Base-by-base conservation (phyloP, 306 rosid genomes). In the Senna tora region DNA sequence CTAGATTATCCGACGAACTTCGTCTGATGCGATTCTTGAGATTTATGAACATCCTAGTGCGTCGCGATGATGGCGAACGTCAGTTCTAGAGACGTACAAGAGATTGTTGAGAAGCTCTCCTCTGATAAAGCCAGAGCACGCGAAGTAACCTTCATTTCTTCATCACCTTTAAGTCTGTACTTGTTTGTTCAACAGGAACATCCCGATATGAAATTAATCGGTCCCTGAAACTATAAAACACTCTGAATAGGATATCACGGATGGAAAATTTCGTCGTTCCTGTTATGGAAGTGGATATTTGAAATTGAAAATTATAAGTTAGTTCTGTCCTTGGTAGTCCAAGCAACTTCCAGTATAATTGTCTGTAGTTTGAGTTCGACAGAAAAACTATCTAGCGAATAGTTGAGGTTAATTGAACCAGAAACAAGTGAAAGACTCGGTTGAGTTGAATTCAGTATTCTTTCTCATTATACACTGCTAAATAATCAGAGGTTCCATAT, bases 91-190 rank as follows among this genome's bases (percentile, higher is more conserved):
- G 98, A 93, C 76, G 77, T 89, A 59, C 90, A 76, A 58, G 98
- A 93, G 74, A 89, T 93, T 28, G 78, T 84, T 21, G 83, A 87
- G 11, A 89, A 89, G 81, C 92, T 89, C 53, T 89, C 98, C 9
- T 93, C 96, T 30, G 92, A 87, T 62, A 93, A 91, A 86, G 87
- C 82, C 61, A 93, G 86, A 87, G 62, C 88, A 71, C 97, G 98
- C 73, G 98, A 93, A 52, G 97, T 89, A 89, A 75, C 57, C 61
- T 43, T 42, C 70, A 14, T 22, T 75, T 54, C 75, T 28, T 56
- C 74, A 10, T 57, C 53, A 41, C 41, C 67, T 72, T 52, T 46
- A 38, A 34, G 17, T 59, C 69, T 55, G 6, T 6, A 10, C 42
- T 59, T 9, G 32, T 50, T 75, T 69, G 65, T 47, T 65, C 30